A percentile compares a stretch with the other conserved stretches of the same genome.
phyloP scores from a whole-genome alignment of 768 basidiomycete genomes.

The Mycena albidolilacea region DNA sequence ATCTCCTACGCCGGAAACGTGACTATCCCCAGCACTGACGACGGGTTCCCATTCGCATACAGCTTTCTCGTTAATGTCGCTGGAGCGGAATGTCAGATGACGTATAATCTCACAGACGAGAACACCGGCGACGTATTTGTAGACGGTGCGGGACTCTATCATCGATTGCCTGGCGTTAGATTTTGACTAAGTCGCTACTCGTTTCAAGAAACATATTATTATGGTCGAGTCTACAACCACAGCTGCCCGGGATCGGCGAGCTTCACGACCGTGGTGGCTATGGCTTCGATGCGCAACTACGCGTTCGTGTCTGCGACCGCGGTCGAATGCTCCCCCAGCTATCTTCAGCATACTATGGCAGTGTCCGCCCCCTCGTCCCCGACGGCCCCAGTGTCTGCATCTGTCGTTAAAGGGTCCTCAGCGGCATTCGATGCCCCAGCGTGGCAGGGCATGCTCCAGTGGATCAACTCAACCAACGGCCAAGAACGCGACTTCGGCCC shows the following conservation, averaged over 20 bases:
- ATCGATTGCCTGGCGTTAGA: too few relatives aligned
- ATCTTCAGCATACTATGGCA: neutral
- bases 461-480: conserved; percentile 7
- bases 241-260: neutral
- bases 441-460: conserved; percentile 1
- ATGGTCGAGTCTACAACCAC: neutral
- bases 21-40: neutral
- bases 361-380: neutral
- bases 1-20: neutral
- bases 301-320: neutral
- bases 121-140: neutral
- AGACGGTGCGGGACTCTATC: too few relatives aligned
- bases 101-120: neutral
- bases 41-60: too few relatives aligned
- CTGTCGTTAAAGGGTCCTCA: neutral
- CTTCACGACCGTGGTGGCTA: neutral
- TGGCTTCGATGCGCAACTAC: neutral
- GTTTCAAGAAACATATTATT: neutral
- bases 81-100: neutral
- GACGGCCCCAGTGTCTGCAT: neutral
- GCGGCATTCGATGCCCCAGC: neutral
- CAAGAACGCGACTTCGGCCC: neutral
- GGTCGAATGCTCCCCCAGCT: neutral
- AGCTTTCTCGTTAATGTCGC: too few relatives aligned
- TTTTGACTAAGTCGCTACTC: neutral